Percentiles rank a stretch among this genome's conserved stretches.
These are phyloP conservation scores for Gnaphalium uliginosum DNA, from an alignment of 129 eudicot species.

Conservation along the genomic window DNA sequence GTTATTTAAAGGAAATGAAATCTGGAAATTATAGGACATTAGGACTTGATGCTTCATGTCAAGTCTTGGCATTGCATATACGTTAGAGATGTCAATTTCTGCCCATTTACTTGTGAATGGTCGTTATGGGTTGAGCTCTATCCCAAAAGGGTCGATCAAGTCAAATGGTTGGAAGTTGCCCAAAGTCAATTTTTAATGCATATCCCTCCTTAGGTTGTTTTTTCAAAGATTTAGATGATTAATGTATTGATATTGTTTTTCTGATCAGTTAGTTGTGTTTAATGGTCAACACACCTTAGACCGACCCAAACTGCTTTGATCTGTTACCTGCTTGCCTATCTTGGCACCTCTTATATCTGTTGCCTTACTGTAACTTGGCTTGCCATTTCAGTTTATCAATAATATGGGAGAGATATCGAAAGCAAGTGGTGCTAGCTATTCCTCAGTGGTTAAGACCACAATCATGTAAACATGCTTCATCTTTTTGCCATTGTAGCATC, in stretches of 20 bases:
- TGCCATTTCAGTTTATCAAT: constrained; percentile 66
- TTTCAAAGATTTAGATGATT: too few relatives aligned
- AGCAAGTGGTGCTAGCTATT: constrained; percentile 84
- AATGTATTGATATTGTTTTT: neutral
- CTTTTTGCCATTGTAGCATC: neutral
- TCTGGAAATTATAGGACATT: neutral
- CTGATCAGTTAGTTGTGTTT: neutral
- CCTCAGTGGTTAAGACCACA: constrained; percentile 92
- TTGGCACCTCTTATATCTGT: neutral
- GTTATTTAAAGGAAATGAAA: neutral
- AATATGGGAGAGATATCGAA: constrained; percentile 95
- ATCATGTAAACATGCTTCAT: constrained; percentile 57
- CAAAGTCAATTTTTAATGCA: neutral
- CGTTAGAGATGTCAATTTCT: neutral
- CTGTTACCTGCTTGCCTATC: neutral
- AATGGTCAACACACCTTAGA: neutral
- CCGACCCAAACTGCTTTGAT: neutral
- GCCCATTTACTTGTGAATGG: neutral
- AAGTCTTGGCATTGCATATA: neutral
- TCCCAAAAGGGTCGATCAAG: neutral
- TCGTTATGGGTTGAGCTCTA: neutral
- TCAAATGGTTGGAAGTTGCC: neutral
- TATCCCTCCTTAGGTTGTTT: neutral
- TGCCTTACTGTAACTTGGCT: constrained; percentile 13
- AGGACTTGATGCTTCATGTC: constrained; percentile 2